Evolutionary conservation across 805 yeast genomes (phyloP), one percentile per base, ranked within the genome.

Genomic region (Wickerhamomyces silvicola): DNA sequence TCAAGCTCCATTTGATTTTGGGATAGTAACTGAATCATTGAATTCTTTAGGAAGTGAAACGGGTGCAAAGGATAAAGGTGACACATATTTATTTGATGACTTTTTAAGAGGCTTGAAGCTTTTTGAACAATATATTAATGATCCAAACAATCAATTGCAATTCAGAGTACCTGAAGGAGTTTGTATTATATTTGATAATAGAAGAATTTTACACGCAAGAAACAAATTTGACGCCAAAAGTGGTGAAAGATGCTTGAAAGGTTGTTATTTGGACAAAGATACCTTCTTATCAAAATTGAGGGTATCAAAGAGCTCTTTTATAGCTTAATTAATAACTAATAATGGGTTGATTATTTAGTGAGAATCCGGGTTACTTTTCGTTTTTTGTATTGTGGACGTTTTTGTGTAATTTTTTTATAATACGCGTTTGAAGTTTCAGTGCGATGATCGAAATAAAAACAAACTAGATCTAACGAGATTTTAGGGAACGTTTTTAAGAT

Each of bases 241-340:
- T 4, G 72, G 67, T 7, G 63, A 60, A 18, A 65, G 92, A 40
- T 78, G 86, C 82, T 59, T 83, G 33, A 78, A 80, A 68, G 90
- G 90, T 1, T 74, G 85, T 30, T 82, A 81, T 50, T 57, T 80
- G 18, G 90, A 82, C 48, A 75, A 73, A 13, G 94, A 82, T 49
- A 64, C 82, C 22, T 80, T 68, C 52, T 60, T 75, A 39, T 79
- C 87, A n/a, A 75, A 65, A 39, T 52, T 78, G 28, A 62, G 78
- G 44, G 57, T 54, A 16, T 24, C 56, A 22, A 55, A 50, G 24
- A 54, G 24, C 4, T 19, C 19, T 10, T 13, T 19, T 48, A 28
- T 39, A 43, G 29, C 42, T 39, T 36, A 32, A 30, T 7, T 4
- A 17, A 28, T 29, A 35, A 8, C 40, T 37, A 4, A 20, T 28